Base-by-base conservation (phyloP, 352 stramenopile genomes). In the Lagenidium giganteum region DNA sequence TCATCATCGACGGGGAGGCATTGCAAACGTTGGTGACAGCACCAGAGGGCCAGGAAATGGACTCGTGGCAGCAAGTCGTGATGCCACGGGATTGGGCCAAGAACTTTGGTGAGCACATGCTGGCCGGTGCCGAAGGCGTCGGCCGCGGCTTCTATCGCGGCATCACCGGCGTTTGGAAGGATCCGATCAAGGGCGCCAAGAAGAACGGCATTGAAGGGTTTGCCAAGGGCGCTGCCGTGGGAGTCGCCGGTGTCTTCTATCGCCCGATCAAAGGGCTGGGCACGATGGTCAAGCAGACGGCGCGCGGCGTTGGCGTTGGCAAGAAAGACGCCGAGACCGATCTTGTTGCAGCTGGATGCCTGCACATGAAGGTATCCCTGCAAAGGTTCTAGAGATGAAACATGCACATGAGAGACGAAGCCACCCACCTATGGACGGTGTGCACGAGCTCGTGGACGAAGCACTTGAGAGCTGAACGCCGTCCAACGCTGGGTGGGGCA, bases 81-180 rank as follows among this genome's bases (percentile, higher is more conserved):
- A 82, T 82, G 71, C 55, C 68, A 4, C 54, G 56, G 11, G 71
- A 84, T 37, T 84, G 71, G 71, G 66, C 71, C 5, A 57, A 49
- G 3, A 83, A 81, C 52, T 83, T 81, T 52, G 68, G 72, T 24
- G 72, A 83, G 32, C 72, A 85, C 64, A 66, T 85, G 57, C 58
- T 83, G 7, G 72, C 69, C 8, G 72, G 64, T 1, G 72, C 64
- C 32, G 69, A 81, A 58, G 69, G 69, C 3, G 36, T 81, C 16
- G 57, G 62, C n/a, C 73, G 71, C 26, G 71, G 71, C 16, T 53
- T 85, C 40, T 81, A 73, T 26, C 60, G 59, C 13, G 72, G 72
- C 28, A 74, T 83, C 43, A 83, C 64, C 0, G 69, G 69, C n/a
- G 58, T 85, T 3, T 80, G 70, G 57, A 81, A 76, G 38, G 69